These are phyloP conservation scores for Pseudogymnoascus sp. DNA, from an alignment of 2,329 filamentous ascomycete species.

Conservation along the genomic window DNA sequence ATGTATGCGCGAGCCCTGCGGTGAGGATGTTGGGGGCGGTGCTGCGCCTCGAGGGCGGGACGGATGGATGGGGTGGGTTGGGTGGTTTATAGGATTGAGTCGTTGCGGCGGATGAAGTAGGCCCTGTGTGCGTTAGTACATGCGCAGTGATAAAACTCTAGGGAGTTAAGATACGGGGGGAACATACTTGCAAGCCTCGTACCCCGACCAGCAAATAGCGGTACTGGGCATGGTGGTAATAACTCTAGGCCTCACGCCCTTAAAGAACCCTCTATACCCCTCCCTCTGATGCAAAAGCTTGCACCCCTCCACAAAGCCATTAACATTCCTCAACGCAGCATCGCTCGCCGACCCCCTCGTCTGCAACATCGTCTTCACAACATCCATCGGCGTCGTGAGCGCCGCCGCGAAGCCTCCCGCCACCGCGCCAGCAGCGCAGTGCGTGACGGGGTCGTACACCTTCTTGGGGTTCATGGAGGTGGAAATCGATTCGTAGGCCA, in stretches of 20 bases:
- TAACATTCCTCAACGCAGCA: constrained; percentile 48
- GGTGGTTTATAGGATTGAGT: constrained; percentile 25
- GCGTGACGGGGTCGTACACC: constrained; percentile 84
- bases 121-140: constrained; percentile 34
- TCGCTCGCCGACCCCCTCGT: constrained; percentile 81
- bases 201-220: constrained; percentile 93
- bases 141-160: constrained; percentile 12
- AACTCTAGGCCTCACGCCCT: constrained; percentile 81
- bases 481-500: constrained; percentile 94
- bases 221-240: constrained; percentile 98
- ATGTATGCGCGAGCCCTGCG: not conserved
- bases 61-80: not conserved
- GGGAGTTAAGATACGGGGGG: not conserved
- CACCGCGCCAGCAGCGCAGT: constrained; percentile 85
- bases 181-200: constrained; percentile 60
- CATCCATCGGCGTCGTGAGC: constrained; percentile 91
- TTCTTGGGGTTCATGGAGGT: constrained; percentile 84
- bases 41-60: not conserved
- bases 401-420: constrained; percentile 91
- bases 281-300: constrained; percentile 56
- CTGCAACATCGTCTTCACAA: constrained; percentile 96
- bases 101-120: constrained; percentile 52
- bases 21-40: not conserved
- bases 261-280: constrained; percentile 82
- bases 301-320: constrained; percentile 26